Percentiles rank a stretch among this genome's conserved stretches.
Evolutionary conservation across 805 yeast genomes (phyloP).

Genomic region (Metschnikowia arizonensis): DNA sequence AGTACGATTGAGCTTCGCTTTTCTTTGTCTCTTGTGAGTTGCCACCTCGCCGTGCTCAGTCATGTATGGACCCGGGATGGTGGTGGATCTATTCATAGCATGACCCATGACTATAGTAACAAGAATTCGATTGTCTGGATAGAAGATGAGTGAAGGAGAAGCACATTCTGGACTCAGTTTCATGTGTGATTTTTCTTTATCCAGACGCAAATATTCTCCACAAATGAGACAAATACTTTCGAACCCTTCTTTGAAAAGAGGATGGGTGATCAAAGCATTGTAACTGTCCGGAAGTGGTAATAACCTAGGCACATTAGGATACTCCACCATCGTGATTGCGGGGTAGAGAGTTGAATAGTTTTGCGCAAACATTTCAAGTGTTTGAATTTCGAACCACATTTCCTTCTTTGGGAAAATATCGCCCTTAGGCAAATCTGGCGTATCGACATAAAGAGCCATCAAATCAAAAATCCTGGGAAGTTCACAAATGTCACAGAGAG

Average conservation of each 20-base stretch:
- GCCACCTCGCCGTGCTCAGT: slow-evolving; percentile 76
- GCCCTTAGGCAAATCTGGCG: not conserved
- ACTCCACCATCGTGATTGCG: slow-evolving; percentile 28
- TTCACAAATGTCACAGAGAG: slow-evolving; percentile 23
- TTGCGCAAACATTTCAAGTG: slow-evolving; percentile 1
- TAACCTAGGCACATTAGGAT: slow-evolving; percentile 53
- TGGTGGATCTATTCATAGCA: not conserved
- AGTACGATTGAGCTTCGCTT: slow-evolving; percentile 49
- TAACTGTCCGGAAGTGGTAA: slow-evolving; percentile 48
- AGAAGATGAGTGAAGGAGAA: slow-evolving; percentile 5
- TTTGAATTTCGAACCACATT: slow-evolving; percentile 5
- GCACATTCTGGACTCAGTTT: slow-evolving; percentile 6
- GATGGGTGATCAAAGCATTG: slow-evolving; percentile 25
- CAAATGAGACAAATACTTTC: slow-evolving; percentile 36
- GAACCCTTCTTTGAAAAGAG: slow-evolving; percentile 14
- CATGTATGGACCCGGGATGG: slow-evolving; percentile 64
- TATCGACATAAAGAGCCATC: not conserved
- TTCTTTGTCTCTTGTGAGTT: slow-evolving; percentile 48
- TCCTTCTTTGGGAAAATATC: not conserved
- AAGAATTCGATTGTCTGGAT: slow-evolving; percentile 2
- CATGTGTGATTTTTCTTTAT: slow-evolving; percentile 3
- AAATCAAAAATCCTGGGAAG: slow-evolving; percentile 18
- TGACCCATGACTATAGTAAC: not conserved
- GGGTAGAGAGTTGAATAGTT: not conserved
- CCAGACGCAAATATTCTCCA: slow-evolving; percentile 17